Evolutionary conservation across 805 yeast genomes (phyloP).

Genomic region (Grigorovia jiainica): DNA sequence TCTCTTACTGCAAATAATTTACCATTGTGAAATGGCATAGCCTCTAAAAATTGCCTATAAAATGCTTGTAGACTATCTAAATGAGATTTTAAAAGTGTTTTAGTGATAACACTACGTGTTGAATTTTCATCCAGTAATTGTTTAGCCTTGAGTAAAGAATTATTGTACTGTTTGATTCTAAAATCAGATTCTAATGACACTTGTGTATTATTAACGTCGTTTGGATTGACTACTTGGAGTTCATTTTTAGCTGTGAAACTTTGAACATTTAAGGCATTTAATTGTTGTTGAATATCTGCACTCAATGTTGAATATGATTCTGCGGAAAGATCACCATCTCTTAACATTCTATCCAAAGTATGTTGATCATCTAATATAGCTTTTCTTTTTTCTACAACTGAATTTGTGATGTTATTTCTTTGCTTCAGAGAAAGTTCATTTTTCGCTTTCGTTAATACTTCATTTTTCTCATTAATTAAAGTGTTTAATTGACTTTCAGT

Average conservation of each 20-base stretch:
- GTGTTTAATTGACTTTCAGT: slow-evolving; percentile 6
- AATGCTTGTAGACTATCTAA: slow-evolving; percentile 9
- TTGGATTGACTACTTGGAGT: slow-evolving; percentile 2
- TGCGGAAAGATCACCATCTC: slow-evolving; percentile 9
- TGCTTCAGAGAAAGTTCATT: slow-evolving; percentile 14
- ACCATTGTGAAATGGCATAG: not conserved
- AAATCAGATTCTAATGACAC: not conserved
- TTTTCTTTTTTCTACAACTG: slow-evolving; percentile 12
- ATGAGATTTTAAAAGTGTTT: slow-evolving; percentile 11
- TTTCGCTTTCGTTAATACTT: slow-evolving; percentile 12
- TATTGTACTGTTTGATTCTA: slow-evolving; percentile 10
- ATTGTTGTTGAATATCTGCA: slow-evolving; percentile 9
- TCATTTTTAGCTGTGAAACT: not conserved
- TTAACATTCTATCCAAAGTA: slow-evolving; percentile 8
- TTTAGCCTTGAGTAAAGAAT: slow-evolving; percentile 16
- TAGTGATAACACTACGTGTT: slow-evolving; percentile 14
- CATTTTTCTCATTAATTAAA: slow-evolving; percentile 10
- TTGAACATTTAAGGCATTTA: slow-evolving; percentile 8
- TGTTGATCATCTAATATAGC: slow-evolving; percentile 12
- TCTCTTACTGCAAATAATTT: slow-evolving; percentile 10
- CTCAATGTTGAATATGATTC: slow-evolving; percentile 5
- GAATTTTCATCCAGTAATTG: slow-evolving; percentile 11
- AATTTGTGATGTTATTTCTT: slow-evolving; percentile 9
- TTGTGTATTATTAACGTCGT: not conserved
- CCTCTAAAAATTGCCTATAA: slow-evolving; percentile 8